Base-by-base conservation (phyloP, 2,329 filamentous ascomycete species). In the Aaosphaeria arxii region DNA sequence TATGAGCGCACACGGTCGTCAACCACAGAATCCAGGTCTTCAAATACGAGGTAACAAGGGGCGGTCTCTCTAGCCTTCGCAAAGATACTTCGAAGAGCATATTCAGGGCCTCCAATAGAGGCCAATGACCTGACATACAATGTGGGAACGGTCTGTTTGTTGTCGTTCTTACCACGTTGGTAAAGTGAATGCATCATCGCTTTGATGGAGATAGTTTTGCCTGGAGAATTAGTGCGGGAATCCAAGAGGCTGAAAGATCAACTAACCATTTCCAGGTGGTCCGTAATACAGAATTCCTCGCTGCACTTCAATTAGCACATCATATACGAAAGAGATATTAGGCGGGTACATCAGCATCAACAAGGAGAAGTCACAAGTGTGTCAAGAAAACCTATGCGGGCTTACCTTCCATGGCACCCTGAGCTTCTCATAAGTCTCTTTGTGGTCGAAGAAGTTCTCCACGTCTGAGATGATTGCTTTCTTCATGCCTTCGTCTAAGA, bases 11-110 rank as follows among this genome's bases (percentile, higher is more conserved):
- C 81, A 2, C 62, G 54, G 46, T 84, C 79, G 7, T 75, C 77
- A 40, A 89, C 79, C 32, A 88, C 77, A 6, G 80, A 83, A 62
- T 89, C 86, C 5, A 89, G 76, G 53, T 89, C 86, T 63, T 89
- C 86, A 49, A 89, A 86, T 38, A 89, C 81, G 4, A 89, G 77
- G 51, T 87, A 80, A 69, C 85, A 88, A 0, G 86, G 86, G 0
- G 86, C 82, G 51, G 79, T 77, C 53, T 79, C 72, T 24, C 86
- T 73, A 0, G 86, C 86, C 52, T 81, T 82, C 17, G 7, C 44
- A 43, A 72, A 72, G 36, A 72, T 70, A 29, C 49, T 41, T n/a
- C 48, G 45, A 11, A 71, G 49, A 50, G 76, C 67, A 52, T 72
- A 74, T 55, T 87, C 82, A 0, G 83, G 83, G 0, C 84, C 84